Evolutionary conservation across 148 eudicot genomes (phyloP).

Genomic region (Fallopia convolvulus): DNA sequence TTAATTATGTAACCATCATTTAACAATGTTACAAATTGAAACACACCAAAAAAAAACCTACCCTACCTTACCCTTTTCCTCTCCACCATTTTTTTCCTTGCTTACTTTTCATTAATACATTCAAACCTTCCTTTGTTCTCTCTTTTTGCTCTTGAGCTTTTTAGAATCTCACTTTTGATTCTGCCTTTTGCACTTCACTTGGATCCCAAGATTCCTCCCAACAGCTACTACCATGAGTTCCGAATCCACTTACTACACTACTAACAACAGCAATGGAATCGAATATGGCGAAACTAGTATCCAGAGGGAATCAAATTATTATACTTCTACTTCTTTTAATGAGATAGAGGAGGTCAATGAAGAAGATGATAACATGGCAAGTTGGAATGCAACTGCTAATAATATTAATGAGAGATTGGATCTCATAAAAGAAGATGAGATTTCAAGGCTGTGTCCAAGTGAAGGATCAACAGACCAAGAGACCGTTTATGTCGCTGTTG

Average conservation of each 20-base stretch:
- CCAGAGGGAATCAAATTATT: background rate
- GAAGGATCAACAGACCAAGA: slow-evolving; percentile 11
- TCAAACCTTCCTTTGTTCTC: background rate
- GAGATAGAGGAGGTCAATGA: slow-evolving; percentile 13
- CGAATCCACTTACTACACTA: background rate
- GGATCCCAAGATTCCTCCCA: slow-evolving; percentile 1
- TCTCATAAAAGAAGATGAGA: background rate
- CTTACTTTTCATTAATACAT: background rate
- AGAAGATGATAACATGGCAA: background rate
- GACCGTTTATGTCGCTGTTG: slow-evolving; percentile 55
- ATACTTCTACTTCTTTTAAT: background rate
- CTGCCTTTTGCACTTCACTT: background rate
- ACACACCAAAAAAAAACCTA: background rate
- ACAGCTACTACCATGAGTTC: background rate
- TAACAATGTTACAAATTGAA: no score
- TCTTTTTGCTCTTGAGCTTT: background rate
- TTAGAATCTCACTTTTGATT: slow-evolving; percentile 2
- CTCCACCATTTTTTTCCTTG: background rate
- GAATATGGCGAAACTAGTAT: background rate
- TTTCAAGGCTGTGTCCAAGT: background rate
- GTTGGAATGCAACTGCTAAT: background rate
- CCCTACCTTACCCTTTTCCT: background rate
- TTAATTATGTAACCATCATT: background rate
- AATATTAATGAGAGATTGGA: background rate
- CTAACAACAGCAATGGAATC: background rate